A percentile compares a stretch with the other conserved stretches of the same genome.
These are phyloP conservation scores for Erodium moschatum DNA, from an alignment of 441 rosid species.

Conservation along the genomic window DNA sequence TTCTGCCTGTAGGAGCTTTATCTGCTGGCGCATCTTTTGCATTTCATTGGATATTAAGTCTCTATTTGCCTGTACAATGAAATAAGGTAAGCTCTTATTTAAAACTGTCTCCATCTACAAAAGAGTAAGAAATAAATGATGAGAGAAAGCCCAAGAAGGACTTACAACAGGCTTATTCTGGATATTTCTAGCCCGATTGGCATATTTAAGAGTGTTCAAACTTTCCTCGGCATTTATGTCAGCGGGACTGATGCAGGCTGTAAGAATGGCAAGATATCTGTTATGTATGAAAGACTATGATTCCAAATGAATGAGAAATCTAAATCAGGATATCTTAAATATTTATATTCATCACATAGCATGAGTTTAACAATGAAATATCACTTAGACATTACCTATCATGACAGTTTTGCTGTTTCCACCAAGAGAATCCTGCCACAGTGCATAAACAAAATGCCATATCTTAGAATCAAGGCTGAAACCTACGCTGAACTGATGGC, in stretches of 20 bases:
- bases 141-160: slow-evolving; percentile 12
- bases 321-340: background rate
- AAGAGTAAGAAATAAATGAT: slow-evolving; percentile 12
- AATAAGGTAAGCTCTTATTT: background rate
- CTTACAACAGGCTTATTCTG: slow-evolving; percentile 64
- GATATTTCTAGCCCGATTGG: slow-evolving; percentile 65
- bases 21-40: slow-evolving; percentile 58
- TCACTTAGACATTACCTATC: slow-evolving; percentile 38
- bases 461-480: background rate
- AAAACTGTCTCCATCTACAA: slow-evolving; percentile 12
- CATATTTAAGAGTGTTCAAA: slow-evolving; percentile 54
- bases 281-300: slow-evolving; percentile 11
- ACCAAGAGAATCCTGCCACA: slow-evolving; percentile 58
- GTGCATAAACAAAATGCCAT: slow-evolving; percentile 10
- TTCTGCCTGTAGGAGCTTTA: slow-evolving; percentile 49
- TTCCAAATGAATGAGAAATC: slow-evolving; percentile 14
- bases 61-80: slow-evolving; percentile 48
- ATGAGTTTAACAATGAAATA: slow-evolving; percentile 6
- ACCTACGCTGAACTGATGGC: background rate
- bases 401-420: slow-evolving; percentile 62
- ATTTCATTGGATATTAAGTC: slow-evolving; percentile 55
- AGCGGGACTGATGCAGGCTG: slow-evolving; percentile 65
- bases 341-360: background rate
- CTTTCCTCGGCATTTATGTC: slow-evolving; percentile 61
- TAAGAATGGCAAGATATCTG: slow-evolving; percentile 25